phyloP scores from a whole-genome alignment of 306 rosid species.

The Oemleria cerasiformis region DNA sequence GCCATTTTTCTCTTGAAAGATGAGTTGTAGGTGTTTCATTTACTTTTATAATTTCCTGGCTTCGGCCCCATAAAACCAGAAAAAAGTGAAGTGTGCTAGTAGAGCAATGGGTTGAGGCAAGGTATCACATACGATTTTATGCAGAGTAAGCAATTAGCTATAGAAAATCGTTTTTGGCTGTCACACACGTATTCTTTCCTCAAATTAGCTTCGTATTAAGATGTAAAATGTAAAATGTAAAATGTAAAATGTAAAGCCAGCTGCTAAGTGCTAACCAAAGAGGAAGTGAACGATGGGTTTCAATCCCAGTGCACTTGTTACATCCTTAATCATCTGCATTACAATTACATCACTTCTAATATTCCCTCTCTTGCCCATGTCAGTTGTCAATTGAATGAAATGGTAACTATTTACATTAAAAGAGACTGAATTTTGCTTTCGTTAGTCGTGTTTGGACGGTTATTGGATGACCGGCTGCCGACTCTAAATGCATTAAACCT shows the following conservation, averaged over 20 bases:
- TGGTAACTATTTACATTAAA: no score
- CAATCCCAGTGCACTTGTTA: not conserved
- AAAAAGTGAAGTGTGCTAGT: slow-evolving; percentile 1
- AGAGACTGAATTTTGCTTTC: no score
- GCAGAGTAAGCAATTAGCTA: slow-evolving; percentile 18
- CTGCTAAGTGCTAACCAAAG: not conserved
- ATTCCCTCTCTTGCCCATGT: no score
- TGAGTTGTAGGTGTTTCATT: no score
- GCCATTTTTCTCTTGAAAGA: not conserved
- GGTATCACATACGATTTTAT: slow-evolving; percentile 27
- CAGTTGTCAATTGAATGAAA: no score
- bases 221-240: no score
- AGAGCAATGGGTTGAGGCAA: slow-evolving; percentile 13
- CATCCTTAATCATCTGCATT: not conserved
- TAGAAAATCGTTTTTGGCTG: slow-evolving; percentile 24
- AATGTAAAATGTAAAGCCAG: no score
- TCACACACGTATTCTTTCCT: slow-evolving; percentile 38
- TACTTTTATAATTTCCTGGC: not conserved
- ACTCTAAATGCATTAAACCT: no score
- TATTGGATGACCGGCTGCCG: no score
- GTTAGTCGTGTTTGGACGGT: no score
- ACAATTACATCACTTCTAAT: no score
- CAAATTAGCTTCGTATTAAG: not conserved
- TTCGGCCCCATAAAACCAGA: not conserved
- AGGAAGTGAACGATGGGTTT: not conserved